Conservation (phyloP, 169 alveolate genomes). For the Babesia ovata region DNA sequence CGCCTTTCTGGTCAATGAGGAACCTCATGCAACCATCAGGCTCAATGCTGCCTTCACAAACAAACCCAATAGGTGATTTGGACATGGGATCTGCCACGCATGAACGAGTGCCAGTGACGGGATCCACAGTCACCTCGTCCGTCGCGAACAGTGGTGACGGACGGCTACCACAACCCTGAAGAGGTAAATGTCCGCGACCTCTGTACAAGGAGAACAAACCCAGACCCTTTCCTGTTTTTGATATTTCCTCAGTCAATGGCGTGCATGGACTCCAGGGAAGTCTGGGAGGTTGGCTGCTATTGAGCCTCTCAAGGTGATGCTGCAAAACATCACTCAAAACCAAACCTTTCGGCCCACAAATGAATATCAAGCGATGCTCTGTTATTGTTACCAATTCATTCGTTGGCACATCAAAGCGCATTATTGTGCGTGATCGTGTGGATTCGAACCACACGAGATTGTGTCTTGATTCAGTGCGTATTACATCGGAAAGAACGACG, state of each 20-base stretch:
- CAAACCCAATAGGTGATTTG: neutral
- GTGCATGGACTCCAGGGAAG: neutral
- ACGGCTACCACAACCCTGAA: slow-evolving; percentile 10
- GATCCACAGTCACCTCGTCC: neutral
- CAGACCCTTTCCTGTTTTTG: neutral
- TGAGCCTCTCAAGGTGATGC: neutral
- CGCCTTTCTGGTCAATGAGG: neutral
- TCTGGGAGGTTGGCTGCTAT: no score
- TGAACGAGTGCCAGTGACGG: slow-evolving; percentile 7
- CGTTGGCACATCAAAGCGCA: neutral
- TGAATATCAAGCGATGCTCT: neutral
- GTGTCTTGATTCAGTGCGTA: no score
- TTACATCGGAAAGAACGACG: no score
- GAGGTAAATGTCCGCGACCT: neutral
- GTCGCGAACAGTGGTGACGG: neutral
- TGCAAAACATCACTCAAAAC: neutral
- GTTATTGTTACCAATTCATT: neutral
- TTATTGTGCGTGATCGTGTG: neutral
- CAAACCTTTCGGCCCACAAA: slow-evolving; percentile 9
- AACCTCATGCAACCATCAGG: slow-evolving; percentile 1
- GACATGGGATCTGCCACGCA: slow-evolving; percentile 2
- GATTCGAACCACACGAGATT: no score
- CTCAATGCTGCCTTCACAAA: slow-evolving; percentile 12
- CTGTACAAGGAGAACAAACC: neutral
- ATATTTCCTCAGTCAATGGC: neutral